These are phyloP conservation scores for Teratosphaeria nubilosa DNA, from an alignment of 2,329 filamentous ascomycete genomes.

Conservation along the genomic window DNA sequence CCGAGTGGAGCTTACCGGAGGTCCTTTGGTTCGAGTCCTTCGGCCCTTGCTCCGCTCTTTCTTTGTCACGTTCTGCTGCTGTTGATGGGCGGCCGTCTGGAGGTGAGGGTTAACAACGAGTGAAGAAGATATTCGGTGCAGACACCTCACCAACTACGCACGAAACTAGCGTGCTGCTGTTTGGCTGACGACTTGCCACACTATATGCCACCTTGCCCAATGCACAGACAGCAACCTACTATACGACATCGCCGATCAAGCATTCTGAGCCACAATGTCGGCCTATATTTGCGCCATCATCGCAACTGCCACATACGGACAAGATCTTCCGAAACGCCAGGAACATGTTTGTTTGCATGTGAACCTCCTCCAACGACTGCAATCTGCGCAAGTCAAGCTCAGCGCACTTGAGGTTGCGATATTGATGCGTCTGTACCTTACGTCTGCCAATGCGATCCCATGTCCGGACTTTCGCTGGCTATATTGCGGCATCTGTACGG, in stretches of 20 bases:
- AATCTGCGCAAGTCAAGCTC: neutral
- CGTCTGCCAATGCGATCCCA: neutral
- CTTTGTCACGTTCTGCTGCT: neutral
- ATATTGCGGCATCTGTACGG: neutral
- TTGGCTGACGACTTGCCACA: neutral
- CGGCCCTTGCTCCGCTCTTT: neutral
- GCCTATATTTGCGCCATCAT: neutral
- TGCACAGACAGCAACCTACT: neutral
- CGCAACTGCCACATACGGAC: neutral
- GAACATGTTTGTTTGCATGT: neutral
- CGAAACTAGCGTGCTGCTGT: neutral
- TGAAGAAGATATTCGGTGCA: neutral
- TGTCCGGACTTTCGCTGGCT: neutral
- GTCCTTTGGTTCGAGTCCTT: neutral
- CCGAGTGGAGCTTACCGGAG: neutral
- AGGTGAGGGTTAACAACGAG: neutral
- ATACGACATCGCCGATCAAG: neutral
- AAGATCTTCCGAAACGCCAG: neutral
- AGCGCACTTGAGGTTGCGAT: neutral
- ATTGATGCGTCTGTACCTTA: neutral
- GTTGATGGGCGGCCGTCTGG: neutral
- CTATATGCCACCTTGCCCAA: neutral
- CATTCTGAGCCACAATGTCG: neutral
- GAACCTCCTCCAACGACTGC: neutral
- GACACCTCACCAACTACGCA: neutral